Percentiles rank a stretch among this genome's conserved stretches.
phyloP scores from a whole-genome alignment of 148 eudicot genomes.

The Tetragonia tetragonoides region DNA sequence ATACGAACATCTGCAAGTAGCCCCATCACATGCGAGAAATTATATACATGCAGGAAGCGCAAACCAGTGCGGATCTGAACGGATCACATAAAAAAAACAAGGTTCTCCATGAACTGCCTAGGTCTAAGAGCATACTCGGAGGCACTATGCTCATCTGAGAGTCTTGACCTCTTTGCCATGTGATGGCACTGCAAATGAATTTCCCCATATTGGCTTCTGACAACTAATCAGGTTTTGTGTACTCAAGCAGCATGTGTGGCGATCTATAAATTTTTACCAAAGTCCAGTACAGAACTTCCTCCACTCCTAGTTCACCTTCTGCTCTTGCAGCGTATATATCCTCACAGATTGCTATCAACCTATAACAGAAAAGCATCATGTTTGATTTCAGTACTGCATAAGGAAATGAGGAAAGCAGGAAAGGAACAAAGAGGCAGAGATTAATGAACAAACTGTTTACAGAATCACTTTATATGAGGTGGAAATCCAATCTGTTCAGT shows the following conservation, averaged over 20 bases:
- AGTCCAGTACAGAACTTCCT: constrained; percentile 97
- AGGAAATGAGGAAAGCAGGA: neutral
- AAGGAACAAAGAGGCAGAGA: neutral
- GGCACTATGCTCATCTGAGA: neutral
- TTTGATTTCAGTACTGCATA: neutral
- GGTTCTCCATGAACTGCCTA: neutral
- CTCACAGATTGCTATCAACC: constrained; percentile 91
- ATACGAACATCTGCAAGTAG: no score
- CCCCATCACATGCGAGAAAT: no score
- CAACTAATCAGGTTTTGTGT: constrained; percentile 76
- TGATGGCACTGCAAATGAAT: neutral
- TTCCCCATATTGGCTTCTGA: neutral
- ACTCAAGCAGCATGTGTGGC: constrained; percentile 93
- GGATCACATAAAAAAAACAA: neutral
- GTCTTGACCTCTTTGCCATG: neutral
- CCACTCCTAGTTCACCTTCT: constrained; percentile 93
- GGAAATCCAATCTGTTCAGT: neutral
- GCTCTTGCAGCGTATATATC: constrained; percentile 99
- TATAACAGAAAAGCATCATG: constrained; percentile 24
- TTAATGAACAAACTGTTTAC: neutral
- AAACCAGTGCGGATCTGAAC: neutral
- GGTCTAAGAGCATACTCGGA: neutral
- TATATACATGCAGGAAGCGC: neutral
- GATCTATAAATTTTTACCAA: constrained; percentile 86
- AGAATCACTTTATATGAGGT: neutral